Base-by-base conservation (phyloP, 805 yeast genomes). In the Saccharomyces eubayanus region DNA sequence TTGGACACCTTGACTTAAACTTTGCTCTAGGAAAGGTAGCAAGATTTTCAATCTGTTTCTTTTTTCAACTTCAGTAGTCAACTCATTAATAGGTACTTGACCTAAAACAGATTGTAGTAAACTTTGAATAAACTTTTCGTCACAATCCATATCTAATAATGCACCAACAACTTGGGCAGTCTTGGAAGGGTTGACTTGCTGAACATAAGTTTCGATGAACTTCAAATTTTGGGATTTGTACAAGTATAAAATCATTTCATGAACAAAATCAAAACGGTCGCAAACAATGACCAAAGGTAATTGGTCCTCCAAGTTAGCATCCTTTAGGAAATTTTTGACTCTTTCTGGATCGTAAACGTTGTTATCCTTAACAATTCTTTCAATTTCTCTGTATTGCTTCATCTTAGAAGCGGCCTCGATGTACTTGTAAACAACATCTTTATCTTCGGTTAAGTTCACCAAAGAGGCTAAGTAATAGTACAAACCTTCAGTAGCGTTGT, bases 81-180 rank as follows among this genome's bases (percentile, higher is more conserved):
- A 81, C 62, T 86, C 90, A 62, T 80, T 86, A 61, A 94, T 81
- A 58, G 99, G 97, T 54, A 94, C 96, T 72, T 92, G 92, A 53
- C 98, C 98, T 53, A 90, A 75, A 6, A 92, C 98, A 27, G 96
- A 84, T 66, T 78, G 80, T 62, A 94, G 78, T 65, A 94, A 77
- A 52, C 81, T 78, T 75, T 89, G 86, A 69, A 94, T 89, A 62
- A 89, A 85, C 54, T 74, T 72, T 72, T 94, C 99, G 62, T 94
- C 98, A 74, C 97, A 91, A 72, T 94, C 99, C 62, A 94, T 98
- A 70, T 94, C 99, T 61, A 94, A 77, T 66, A 94, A 78, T 48
- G 96, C 98, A 57, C 97, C 99, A 65, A 94, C 81, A 58, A 94
- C 99, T 72, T 91, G 96, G 6, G 99, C 96, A 16, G 99, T 89